phyloP scores from a whole-genome alignment of 177 flowering plant genomes.

The Telopea speciosissima region DNA sequence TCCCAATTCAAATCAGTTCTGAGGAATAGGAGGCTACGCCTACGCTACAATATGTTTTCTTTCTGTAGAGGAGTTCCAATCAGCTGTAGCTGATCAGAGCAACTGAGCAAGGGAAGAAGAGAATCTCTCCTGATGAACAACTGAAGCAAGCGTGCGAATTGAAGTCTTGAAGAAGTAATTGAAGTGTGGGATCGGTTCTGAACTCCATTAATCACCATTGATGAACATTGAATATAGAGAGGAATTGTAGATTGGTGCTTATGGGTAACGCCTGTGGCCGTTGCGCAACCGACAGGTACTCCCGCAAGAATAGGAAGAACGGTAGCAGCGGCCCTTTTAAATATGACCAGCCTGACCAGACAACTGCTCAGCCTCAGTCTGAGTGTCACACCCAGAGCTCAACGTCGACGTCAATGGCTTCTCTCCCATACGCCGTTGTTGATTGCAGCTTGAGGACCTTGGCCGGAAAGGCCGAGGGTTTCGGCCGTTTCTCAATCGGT shows the following conservation, averaged over 20 bases:
- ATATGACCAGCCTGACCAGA: not conserved
- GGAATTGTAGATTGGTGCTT: not conserved
- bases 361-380: not conserved
- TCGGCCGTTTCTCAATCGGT: slow-evolving; percentile 70
- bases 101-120: too few species aligned
- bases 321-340: not conserved
- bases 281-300: not conserved
- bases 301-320: not conserved
- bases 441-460: slow-evolving; percentile 58
- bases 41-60: too few species aligned
- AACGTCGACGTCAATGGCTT: slow-evolving; percentile 12
- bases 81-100: too few species aligned
- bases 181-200: too few species aligned
- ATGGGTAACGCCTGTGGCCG: not conserved
- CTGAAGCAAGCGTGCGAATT: too few species aligned
- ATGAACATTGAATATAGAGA: too few species aligned
- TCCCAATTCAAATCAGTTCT: too few species aligned
- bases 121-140: too few species aligned
- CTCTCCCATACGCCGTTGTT: slow-evolving; percentile 51
- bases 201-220: too few species aligned
- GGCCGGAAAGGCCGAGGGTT: slow-evolving; percentile 83
- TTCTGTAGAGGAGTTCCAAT: too few species aligned
- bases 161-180: too few species aligned
- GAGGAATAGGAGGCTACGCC: too few species aligned
- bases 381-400: not conserved